Base-by-base conservation (phyloP, 306 rosid genomes). In the Astragalus glycyphyllos region DNA sequence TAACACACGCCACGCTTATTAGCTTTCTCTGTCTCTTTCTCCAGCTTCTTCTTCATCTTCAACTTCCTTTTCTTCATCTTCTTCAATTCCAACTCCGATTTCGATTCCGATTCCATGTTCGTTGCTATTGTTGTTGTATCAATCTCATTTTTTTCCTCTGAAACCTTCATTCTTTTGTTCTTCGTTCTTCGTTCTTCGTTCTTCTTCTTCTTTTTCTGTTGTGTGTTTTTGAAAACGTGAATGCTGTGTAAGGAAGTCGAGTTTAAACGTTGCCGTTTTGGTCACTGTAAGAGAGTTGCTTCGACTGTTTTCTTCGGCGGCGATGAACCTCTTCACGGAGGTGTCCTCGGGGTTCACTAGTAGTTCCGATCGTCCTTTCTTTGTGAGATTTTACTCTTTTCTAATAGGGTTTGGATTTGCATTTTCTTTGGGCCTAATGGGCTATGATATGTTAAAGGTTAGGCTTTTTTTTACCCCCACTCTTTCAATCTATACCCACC, bases 1-100 rank as follows among this genome's bases (percentile, higher is more conserved):
- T 89, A 91, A 76, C 96, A 91, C 46, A 94, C 83, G 1, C 99
- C 99, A 1, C 89, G 92, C 77, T 53, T 84, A 3, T 74, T 13
- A 9, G 85, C 89, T 71, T 77, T 68, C 13, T 78, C 84, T 5
- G 86, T 73, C 56, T 88, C 92, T 78, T 69, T 82, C 63, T 79
- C 69, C 9, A 82, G 59, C 16, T 65, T 61, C 42, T 84, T 85
- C 84, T 81, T 85, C 71, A 54, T 16, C 59, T 65, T 73, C 64
- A 41, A 14, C 29, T 71, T 61, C 56, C 57, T 63, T 74, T 62
- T 63, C 77, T 80, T 5, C 10, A 63, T 5, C 41, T 68, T 32
- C 63, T 65, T 70, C 45, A 17, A 41, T 41, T 55, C 26, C 7
- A 8, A 56, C 41, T 41, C 70, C 29, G 12, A 44, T 40, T 45